Evolutionary conservation across 495 filamentous ascomycete genomes (phyloP), one percentile per base, ranked within the genome.

Genomic region (Cercophora newfieldiana): DNA sequence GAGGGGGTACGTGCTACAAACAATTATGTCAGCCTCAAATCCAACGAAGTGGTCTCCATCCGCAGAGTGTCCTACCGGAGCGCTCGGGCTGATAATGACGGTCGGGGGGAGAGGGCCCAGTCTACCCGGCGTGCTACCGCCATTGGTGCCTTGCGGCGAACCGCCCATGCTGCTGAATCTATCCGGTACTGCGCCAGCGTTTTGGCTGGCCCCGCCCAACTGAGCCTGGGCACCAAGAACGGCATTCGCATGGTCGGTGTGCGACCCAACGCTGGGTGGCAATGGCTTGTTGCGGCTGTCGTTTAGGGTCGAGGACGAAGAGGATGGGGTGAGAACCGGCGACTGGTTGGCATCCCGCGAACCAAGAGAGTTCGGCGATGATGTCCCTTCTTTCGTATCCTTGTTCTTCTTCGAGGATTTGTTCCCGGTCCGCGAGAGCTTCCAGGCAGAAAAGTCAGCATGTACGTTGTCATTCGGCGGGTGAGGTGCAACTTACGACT

Each of bases 321-420:
- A 96, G 29, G 90, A 89, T 22, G 91, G 91, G 31, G 90, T 92
- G 53, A 84, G 69, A 44, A 81, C 77, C 57, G 84, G 90, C 19
- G 85, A 85, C 77, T 83, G 89, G 68, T 73, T 84, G 64, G 77
- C 66, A 62, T 85, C 82, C 26, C 83, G 77, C 49, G 84, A 79
- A 54, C 76, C 78, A 61, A 80, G 77, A 65, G 88, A 87, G 25
- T 90, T 90, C 49, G 94, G 87, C 37, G 91, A 91, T 22, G 91
- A 84, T 61, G 89, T 91, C 63, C 91, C 90, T 72, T 94, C 90
- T 66, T 86, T 89, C 30, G 87, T 85, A 69, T 89, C 86, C 79
- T 97, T 94, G 82, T 97, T 97, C 82, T 98, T 96, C 80, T 92
- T 92, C 64, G 92, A 94, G 61, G 91, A 91, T 79, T 94, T 96